Conservation (phyloP, 176 grass and related monocot genomes). For the Leersia perrieri region DNA sequence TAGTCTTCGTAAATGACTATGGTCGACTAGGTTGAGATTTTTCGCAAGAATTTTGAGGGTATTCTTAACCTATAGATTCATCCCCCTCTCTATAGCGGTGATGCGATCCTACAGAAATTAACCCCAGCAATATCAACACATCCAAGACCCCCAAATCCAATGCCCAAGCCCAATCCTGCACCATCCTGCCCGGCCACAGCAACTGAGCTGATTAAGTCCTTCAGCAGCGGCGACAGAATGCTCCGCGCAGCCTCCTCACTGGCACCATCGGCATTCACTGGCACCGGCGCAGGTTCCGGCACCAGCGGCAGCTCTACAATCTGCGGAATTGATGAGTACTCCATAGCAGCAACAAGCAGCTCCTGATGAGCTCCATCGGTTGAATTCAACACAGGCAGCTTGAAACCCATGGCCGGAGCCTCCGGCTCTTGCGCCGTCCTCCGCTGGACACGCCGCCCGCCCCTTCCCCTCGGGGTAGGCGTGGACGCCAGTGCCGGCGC, state of each 20-base stretch:
- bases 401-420: slow-evolving; percentile 14
- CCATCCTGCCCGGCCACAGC: slow-evolving; percentile 34
- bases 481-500: background rate
- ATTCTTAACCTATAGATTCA: too few relatives aligned
- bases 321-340: slow-evolving; percentile 32
- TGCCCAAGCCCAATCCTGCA: slow-evolving; percentile 36
- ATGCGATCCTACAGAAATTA: too few relatives aligned
- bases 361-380: slow-evolving; percentile 10
- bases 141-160: slow-evolving; percentile 24
- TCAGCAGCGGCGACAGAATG: slow-evolving; percentile 68
- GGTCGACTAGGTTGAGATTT: too few relatives aligned
- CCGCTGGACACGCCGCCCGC: slow-evolving; percentile 51
- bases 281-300: background rate
- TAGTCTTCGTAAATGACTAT: too few relatives aligned
- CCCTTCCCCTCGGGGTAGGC: slow-evolving; percentile 35
- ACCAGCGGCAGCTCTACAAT: background rate
- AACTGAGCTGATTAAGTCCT: slow-evolving; percentile 64
- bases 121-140: slow-evolving; percentile 28
- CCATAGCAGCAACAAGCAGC: slow-evolving; percentile 30
- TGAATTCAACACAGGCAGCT: background rate
- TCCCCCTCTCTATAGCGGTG: too few relatives aligned
- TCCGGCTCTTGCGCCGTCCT: slow-evolving; percentile 43
- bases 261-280: slow-evolving; percentile 5
- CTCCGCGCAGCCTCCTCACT: slow-evolving; percentile 54
- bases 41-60: too few relatives aligned